Percentiles rank a stretch among this genome's conserved stretches.
Evolutionary conservation across 2,329 filamentous ascomycete species (phyloP).

Genomic region (Aspergillus tamarii): DNA sequence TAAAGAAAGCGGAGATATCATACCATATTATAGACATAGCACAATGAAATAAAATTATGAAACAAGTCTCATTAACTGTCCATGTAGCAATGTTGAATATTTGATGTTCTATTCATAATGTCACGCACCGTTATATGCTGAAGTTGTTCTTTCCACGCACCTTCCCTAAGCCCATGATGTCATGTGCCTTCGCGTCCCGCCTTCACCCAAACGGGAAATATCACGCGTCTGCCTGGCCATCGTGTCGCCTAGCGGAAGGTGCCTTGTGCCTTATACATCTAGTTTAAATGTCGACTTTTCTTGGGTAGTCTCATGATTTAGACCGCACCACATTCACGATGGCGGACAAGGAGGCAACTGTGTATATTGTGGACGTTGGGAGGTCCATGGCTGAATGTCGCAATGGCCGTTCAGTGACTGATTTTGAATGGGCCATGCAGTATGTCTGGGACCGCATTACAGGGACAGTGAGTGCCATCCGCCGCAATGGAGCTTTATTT

Average conservation of each 20-base stretch:
- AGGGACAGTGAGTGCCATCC: conserved; percentile 61
- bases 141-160: neutral
- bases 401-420: conserved; percentile 72
- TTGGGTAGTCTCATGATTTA: neutral
- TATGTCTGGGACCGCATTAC: conserved; percentile 96
- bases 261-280: conserved; percentile 13
- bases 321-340: conserved; percentile 54
- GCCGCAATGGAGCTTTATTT: neutral
- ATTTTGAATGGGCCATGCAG: conserved; percentile 85
- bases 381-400: conserved; percentile 76
- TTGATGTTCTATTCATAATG: neutral
- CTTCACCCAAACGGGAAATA: conserved; percentile 40
- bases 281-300: neutral
- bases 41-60: neutral
- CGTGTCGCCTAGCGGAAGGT: conserved; percentile 16
- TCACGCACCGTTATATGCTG: neutral
- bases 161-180: conserved; percentile 31
- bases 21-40: conserved; percentile 11
- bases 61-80: neutral
- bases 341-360: conserved; percentile 89
- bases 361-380: conserved; percentile 90
- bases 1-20: conserved; percentile 8
- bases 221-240: conserved; percentile 46
- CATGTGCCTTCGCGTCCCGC: conserved; percentile 43
- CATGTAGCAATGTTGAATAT: neutral